Evolutionary conservation across 805 yeast species (phyloP).

Genomic region (Metschnikowia vanudenii): DNA sequence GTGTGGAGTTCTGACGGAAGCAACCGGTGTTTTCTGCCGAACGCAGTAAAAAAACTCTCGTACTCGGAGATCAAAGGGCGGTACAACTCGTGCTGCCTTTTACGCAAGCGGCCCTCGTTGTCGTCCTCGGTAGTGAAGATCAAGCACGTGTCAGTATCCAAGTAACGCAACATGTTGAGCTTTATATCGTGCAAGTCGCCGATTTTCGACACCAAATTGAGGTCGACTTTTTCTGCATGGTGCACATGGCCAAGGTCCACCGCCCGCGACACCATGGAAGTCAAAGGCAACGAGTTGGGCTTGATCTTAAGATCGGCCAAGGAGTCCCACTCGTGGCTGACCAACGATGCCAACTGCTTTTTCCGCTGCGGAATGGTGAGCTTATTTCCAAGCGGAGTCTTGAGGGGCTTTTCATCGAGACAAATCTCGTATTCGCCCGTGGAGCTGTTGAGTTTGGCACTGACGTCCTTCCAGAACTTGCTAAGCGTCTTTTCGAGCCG

Average conservation of each 20-base stretch:
- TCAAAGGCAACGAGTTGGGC: slow-evolving; percentile 79
- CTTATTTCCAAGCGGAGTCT: slow-evolving; percentile 79
- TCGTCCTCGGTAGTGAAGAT: slow-evolving; percentile 80
- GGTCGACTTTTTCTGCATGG: slow-evolving; percentile 39
- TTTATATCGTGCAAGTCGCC: slow-evolving; percentile 61
- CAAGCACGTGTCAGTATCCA: slow-evolving; percentile 92
- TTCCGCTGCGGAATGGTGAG: slow-evolving; percentile 62
- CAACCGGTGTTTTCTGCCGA: slow-evolving; percentile 28
- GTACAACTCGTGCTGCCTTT: slow-evolving; percentile 75
- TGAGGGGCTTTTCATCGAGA: slow-evolving; percentile 72
- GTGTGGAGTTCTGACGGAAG: slow-evolving; percentile 22
- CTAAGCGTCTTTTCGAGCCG: slow-evolving; percentile 64
- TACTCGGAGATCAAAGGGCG: slow-evolving; percentile 69
- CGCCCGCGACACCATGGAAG: slow-evolving; percentile 83
- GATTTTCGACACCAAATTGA: slow-evolving; percentile 51
- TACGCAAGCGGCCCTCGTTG: slow-evolving; percentile 77
- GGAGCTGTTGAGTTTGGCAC: slow-evolving; percentile 30
- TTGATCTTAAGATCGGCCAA: slow-evolving; percentile 65
- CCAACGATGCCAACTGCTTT: slow-evolving; percentile 63
- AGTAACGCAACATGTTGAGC: slow-evolving; percentile 65
- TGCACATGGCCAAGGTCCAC: slow-evolving; percentile 58
- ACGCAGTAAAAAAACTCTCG: slow-evolving; percentile 55
- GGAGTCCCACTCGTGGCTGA: slow-evolving; percentile 85
- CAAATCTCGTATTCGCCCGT: slow-evolving; percentile 49
- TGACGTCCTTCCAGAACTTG: slow-evolving; percentile 81